phyloP scores from a whole-genome alignment of 2,329 filamentous ascomycete species.

The Dactylonectria estremocensis region DNA sequence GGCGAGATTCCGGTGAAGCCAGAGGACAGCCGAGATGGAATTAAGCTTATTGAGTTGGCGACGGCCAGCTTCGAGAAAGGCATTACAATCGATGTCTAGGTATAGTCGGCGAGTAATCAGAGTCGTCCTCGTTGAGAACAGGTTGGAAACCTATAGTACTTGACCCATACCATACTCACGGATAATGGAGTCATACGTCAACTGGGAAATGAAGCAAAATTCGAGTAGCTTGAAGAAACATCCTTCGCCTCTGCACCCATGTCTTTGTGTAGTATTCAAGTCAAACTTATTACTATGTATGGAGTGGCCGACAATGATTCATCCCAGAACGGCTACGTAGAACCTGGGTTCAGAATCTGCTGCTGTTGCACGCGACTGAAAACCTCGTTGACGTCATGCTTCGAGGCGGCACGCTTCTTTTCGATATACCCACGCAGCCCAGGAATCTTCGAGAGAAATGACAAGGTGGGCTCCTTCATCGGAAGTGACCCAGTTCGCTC shows the following conservation, averaged over 20 bases:
- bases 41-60: conserved; percentile 3
- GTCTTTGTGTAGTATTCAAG: not conserved
- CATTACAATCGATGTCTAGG: not conserved
- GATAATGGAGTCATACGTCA: too few species aligned
- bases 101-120: not conserved
- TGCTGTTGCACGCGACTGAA: conserved; percentile 31
- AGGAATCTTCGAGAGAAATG: conserved; percentile 18
- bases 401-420: conserved; percentile 16
- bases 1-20: conserved; percentile 6
- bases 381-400: conserved; percentile 25
- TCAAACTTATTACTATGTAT: not conserved
- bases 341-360: not conserved
- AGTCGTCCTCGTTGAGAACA: too few species aligned
- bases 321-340: not conserved
- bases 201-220: not conserved
- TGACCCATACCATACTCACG: too few species aligned
- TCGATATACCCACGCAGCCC: conserved; percentile 25
- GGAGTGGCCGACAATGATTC: not conserved
- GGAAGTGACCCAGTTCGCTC: conserved; percentile 31
- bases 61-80: conserved; percentile 3
- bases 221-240: not conserved
- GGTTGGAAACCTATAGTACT: not conserved
- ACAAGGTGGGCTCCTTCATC: conserved; percentile 15
- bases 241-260: not conserved
- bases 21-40: conserved; percentile 1